phyloP scores from a whole-genome alignment of 371 early-diverging fungal species.

The Racocetra persica region DNA sequence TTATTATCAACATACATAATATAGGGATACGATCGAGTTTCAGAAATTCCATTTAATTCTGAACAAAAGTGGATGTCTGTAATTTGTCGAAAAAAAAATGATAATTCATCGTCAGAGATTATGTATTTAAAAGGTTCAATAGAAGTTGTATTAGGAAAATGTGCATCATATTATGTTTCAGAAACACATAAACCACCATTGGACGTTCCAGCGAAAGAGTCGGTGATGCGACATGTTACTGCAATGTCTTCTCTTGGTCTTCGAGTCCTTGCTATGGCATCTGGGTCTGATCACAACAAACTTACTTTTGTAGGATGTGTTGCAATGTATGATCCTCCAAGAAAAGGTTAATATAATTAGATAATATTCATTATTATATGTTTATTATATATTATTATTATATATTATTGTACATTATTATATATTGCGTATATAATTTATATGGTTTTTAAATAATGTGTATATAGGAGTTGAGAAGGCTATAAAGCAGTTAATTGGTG shows the following conservation, averaged over 20 bases:
- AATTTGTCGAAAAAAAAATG: constrained; percentile 50
- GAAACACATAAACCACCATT: constrained; percentile 54
- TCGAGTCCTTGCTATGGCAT: constrained; percentile 88
- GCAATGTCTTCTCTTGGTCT: constrained; percentile 84
- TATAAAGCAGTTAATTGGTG: constrained; percentile 65
- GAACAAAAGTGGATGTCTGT: constrained; percentile 94
- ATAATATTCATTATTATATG: too few species aligned
- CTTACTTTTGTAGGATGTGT: constrained; percentile 83
- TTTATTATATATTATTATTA: too few species aligned
- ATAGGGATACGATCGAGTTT: constrained; percentile 65
- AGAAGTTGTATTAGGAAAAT: constrained; percentile 75
- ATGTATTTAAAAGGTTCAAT: constrained; percentile 81
- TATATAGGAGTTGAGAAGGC: constrained; percentile 65
- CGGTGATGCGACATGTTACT: constrained; percentile 61
- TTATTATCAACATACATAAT: too few species aligned
- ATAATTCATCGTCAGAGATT: constrained; percentile 45
- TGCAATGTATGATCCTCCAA: constrained; percentile 88
- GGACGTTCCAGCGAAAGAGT: constrained; percentile 59
- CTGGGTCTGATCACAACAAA: constrained; percentile 62
- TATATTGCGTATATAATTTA: neutral
- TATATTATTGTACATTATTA: neutral
- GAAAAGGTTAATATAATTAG: constrained; percentile 55
- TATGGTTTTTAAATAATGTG: neutral
- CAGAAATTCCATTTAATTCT: constrained; percentile 89
- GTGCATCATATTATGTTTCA: constrained; percentile 63